Evolutionary conservation across 352 stramenopile genomes (phyloP), one percentile per base, ranked within the genome.

Genomic region (Globisporangium orthogonon): DNA sequence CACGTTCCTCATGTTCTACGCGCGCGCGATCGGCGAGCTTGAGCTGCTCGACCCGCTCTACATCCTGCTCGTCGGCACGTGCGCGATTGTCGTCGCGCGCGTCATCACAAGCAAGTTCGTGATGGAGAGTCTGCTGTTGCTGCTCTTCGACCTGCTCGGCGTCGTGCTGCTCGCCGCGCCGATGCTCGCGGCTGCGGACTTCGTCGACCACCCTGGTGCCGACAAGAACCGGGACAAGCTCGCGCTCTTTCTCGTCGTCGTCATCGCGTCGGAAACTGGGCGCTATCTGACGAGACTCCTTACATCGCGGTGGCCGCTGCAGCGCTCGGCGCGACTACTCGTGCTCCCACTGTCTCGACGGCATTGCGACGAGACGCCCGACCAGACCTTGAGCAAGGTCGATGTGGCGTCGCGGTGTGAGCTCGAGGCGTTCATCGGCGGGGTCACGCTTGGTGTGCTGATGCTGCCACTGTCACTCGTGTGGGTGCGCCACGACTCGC

Each of bases 51-150:
- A 83, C 50, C 58, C 71, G 47, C 62, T 83, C 7, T 83, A 75
- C 50, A 66, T 77, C 14, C 68, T 77, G 54, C 66, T 83, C 44
- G 69, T 71, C 4, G 69, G 66, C 31, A 62, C 64, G 37, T 73
- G 70, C 48, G 48, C 63, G 13, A 63, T 74, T 45, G 66, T 83
- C 35, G 62, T 81, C 30, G 71, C 74, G 46, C 74, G 74, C 35
- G 65, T 81, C 28, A 64, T 80, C n/a, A 70, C 74, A 9, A 83
- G 74, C 69, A 74, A 75, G 45, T 58, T 66, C 18, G 74, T 83
- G 23, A 70, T 83, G 63, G 63, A 68, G 55, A 79, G 62, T 47
- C 56, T 83, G 53, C 46, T 83, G 40, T 50, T 73, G 29, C 63
- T 83, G 30, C 15, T 76, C 40, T 67, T 60, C 49, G 74, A 83